Evolutionary conservation across 1,284 basidiomycete genomes (phyloP).

Genomic region (Athelia sp.): DNA sequence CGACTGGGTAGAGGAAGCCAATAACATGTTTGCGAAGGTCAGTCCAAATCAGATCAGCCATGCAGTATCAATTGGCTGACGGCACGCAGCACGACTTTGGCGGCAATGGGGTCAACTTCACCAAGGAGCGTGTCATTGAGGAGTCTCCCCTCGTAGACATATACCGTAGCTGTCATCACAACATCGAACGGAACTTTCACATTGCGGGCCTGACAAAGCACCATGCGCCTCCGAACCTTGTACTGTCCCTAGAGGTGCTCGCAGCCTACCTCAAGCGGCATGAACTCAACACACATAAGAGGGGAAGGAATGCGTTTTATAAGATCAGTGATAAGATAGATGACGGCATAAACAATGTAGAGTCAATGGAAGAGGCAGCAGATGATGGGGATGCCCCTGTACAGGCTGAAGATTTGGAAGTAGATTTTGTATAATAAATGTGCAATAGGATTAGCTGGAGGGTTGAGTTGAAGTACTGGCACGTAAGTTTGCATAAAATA

Average conservation of each 20-base stretch:
- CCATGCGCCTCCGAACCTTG: conserved; percentile 14
- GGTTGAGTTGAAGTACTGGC: background rate
- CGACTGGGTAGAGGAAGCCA: no score
- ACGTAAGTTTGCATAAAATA: background rate
- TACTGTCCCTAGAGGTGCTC: conserved; percentile 9
- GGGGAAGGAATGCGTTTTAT: background rate
- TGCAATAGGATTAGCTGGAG: background rate
- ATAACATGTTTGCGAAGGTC: no score
- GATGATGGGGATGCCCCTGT: background rate
- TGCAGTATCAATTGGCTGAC: background rate
- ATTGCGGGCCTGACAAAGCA: conserved; percentile 9
- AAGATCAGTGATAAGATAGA: background rate
- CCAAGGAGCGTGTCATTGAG: conserved; percentile 12
- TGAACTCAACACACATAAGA: background rate
- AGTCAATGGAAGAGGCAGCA: background rate
- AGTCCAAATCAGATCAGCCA: background rate
- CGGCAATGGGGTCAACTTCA: conserved; percentile 12
- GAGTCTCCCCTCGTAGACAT: conserved; percentile 16
- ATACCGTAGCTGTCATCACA: conserved; percentile 9
- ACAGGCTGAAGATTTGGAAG: background rate
- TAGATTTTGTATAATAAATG: background rate
- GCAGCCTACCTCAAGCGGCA: background rate
- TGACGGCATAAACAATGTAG: background rate
- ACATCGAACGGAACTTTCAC: conserved; percentile 15
- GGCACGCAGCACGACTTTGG: conserved; percentile 9